phyloP scores from a whole-genome alignment of 1,139 yeast species.

The Lodderomyces jiufengensis region DNA sequence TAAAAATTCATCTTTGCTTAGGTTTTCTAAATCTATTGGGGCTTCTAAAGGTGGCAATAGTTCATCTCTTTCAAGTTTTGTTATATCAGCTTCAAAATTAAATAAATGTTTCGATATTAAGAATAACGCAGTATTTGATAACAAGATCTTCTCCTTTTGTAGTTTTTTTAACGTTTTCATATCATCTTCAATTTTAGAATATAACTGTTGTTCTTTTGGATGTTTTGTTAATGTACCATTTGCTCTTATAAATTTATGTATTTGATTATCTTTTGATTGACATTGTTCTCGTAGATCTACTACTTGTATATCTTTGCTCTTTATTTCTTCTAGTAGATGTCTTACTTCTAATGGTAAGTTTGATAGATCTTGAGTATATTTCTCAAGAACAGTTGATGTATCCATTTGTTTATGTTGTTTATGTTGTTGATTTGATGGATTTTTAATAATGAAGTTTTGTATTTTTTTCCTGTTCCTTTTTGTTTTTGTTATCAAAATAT shows the following conservation, averaged over 20 bases:
- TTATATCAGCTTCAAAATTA: slow-evolving; percentile 71
- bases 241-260: slow-evolving; percentile 79
- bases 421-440: not conserved
- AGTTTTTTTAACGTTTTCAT: slow-evolving; percentile 55
- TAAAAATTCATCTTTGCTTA: slow-evolving; percentile 12
- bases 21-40: slow-evolving; percentile 18
- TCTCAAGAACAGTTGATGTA: slow-evolving; percentile 48
- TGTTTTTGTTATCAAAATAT: not conserved
- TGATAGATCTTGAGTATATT: slow-evolving; percentile 54
- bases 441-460: not conserved
- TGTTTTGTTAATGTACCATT: slow-evolving; percentile 79
- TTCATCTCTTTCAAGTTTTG: slow-evolving; percentile 75
- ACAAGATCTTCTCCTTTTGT: slow-evolving; percentile 73
- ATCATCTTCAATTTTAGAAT: slow-evolving; percentile 67
- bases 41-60: slow-evolving; percentile 56
- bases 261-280: slow-evolving; percentile 67
- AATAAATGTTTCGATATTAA: slow-evolving; percentile 70
- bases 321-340: slow-evolving; percentile 75
- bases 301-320: slow-evolving; percentile 63
- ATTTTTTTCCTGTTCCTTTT: not conserved
- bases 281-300: slow-evolving; percentile 66
- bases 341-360: slow-evolving; percentile 89
- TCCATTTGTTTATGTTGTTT: slow-evolving; percentile 27
- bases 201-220: slow-evolving; percentile 74
- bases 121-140: slow-evolving; percentile 82